Conservation (phyloP, 2,329 filamentous ascomycete genomes). For the Cytospora schulzeri region DNA sequence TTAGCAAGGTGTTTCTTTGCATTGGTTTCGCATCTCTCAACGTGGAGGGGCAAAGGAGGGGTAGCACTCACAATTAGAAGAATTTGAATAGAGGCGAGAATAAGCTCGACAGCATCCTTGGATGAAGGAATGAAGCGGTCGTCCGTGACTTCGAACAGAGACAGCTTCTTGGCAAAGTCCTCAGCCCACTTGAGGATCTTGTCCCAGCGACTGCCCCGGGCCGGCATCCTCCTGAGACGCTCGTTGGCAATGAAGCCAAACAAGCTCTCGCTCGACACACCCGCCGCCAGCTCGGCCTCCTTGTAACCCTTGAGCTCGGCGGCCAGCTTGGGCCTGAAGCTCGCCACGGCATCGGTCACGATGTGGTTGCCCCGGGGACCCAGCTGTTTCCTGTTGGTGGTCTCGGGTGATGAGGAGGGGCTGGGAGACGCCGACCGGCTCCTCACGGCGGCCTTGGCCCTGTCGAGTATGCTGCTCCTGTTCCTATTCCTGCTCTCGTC, state of each 20-base stretch:
- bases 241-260: constrained; percentile 26
- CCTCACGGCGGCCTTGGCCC: constrained; percentile 25
- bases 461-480: constrained; percentile 22
- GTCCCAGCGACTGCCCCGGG: constrained; percentile 28
- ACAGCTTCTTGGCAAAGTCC: constrained; percentile 29
- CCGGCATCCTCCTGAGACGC: constrained; percentile 28
- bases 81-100: constrained; percentile 25
- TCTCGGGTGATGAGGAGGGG: constrained; percentile 20
- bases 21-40: no score
- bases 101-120: constrained; percentile 28
- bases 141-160: constrained; percentile 26
- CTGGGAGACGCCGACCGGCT: constrained; percentile 23
- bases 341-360: constrained; percentile 25
- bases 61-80: constrained; percentile 24
- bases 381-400: constrained; percentile 19
- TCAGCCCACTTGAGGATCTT: constrained; percentile 29
- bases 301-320: constrained; percentile 27
- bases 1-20: constrained; percentile 12
- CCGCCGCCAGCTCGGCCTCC: constrained; percentile 23
- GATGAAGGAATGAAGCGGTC: constrained; percentile 28
- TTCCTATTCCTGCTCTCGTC: constrained; percentile 22
- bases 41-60: background rate
- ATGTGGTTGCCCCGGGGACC: constrained; percentile 27
- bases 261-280: constrained; percentile 27
- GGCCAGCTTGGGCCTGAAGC: constrained; percentile 25